Evolutionary conservation across 1,284 basidiomycete species (phyloP).

Genomic region (Cerioporus squamosus): DNA sequence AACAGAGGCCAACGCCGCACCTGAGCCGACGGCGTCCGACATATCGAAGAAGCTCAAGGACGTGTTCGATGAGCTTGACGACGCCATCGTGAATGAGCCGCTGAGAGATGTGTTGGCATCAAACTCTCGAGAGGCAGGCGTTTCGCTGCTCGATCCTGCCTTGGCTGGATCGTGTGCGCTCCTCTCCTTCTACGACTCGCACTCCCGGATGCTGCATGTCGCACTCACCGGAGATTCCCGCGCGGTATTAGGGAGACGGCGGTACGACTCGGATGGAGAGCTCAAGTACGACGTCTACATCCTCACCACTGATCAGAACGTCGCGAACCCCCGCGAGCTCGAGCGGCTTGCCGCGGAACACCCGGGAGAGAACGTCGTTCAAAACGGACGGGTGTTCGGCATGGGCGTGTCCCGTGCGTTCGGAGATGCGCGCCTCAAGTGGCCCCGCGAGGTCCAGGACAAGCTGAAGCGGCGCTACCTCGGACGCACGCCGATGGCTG

Average conservation of each 20-base stretch:
- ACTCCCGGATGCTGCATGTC: conserved; percentile 45
- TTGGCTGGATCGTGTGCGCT: conserved; percentile 45
- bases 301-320: conserved; percentile 59
- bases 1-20: neutral
- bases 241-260: conserved; percentile 60
- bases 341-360: conserved; percentile 44
- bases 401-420: conserved; percentile 53
- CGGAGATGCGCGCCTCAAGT: conserved; percentile 57
- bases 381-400: conserved; percentile 47
- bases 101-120: conserved; percentile 27
- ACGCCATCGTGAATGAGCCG: conserved; percentile 32
- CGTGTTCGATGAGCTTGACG: conserved; percentile 36
- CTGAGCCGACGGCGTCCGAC: conserved; percentile 16
- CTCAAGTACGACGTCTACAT: conserved; percentile 52
- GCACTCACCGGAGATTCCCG: conserved; percentile 63
- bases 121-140: conserved; percentile 19
- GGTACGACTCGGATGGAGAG: conserved; percentile 32
- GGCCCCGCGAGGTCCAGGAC: conserved; percentile 40
- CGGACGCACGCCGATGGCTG: conserved; percentile 31
- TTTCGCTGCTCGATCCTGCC: conserved; percentile 32
- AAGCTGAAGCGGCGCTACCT: conserved; percentile 38
- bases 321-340: conserved; percentile 43
- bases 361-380: conserved; percentile 41
- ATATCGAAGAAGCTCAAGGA: conserved; percentile 29
- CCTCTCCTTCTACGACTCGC: conserved; percentile 50